These are phyloP conservation scores for Metschnikowia proteae DNA, from an alignment of 805 yeast genomes.

Conservation along the genomic window DNA sequence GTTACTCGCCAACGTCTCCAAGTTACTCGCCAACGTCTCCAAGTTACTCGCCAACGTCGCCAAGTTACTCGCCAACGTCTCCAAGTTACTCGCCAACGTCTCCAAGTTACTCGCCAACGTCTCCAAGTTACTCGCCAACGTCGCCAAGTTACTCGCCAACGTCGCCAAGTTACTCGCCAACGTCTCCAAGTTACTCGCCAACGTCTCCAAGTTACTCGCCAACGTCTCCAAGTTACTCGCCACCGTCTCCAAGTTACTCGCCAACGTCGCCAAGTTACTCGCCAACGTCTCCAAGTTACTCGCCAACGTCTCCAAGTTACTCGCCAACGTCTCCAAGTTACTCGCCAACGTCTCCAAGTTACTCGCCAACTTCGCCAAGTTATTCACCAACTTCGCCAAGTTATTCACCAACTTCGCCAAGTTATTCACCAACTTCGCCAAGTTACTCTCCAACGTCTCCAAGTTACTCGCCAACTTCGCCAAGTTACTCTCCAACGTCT, in stretches of 20 bases:
- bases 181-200: conserved; percentile 15
- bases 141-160: conserved; percentile 62
- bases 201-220: conserved; percentile 25
- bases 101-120: conserved; percentile 64
- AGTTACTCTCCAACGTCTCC: conserved; percentile 23
- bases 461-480: conserved; percentile 20
- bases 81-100: conserved; percentile 80
- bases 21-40: conserved; percentile 78
- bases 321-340: conserved; percentile 27
- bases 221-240: conserved; percentile 24
- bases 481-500: conserved; percentile 26
- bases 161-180: conserved; percentile 13
- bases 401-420: conserved; percentile 25
- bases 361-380: conserved; percentile 25
- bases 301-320: conserved; percentile 28
- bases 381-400: conserved; percentile 24
- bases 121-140: conserved; percentile 65
- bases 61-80: conserved; percentile 71
- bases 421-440: conserved; percentile 24
- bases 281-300: conserved; percentile 26
- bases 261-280: conserved; percentile 24
- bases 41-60: conserved; percentile 72
- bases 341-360: conserved; percentile 26
- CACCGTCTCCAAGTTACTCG: conserved; percentile 20
- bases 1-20: conserved; percentile 67